phyloP scores from a whole-genome alignment of 176 grass and related monocot species.

The Coix lacrymajobi region DNA sequence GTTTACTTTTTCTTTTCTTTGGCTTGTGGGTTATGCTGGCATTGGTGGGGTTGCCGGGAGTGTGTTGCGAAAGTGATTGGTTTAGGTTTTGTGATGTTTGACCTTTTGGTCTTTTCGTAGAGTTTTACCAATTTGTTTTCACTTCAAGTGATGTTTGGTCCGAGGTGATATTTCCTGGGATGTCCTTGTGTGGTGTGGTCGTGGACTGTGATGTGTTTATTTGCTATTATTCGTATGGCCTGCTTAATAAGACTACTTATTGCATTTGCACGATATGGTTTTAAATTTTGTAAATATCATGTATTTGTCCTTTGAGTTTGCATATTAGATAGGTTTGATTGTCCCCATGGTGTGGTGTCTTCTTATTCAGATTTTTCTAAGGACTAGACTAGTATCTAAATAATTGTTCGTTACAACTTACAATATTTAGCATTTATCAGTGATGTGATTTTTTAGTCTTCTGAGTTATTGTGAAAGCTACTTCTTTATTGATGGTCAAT shows the following conservation, averaged over 20 bases:
- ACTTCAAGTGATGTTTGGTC: neutral
- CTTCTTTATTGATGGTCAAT: neutral
- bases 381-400: neutral
- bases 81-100: conserved; percentile 18
- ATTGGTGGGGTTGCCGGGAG: neutral
- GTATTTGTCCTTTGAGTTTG: neutral
- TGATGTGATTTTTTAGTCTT: neutral
- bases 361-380: neutral
- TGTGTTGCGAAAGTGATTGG: conserved; percentile 11
- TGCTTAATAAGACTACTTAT: neutral
- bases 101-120: neutral
- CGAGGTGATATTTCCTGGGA: neutral
- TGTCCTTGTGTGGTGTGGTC: neutral
- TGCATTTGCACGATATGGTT: neutral
- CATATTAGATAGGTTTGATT: neutral
- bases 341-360: neutral
- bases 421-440: neutral
- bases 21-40: neutral
- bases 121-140: neutral
- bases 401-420: neutral
- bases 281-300: neutral
- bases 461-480: neutral
- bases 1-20: neutral
- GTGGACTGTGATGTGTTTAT: neutral
- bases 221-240: neutral